phyloP scores from a whole-genome alignment of 345 rosid species.

The Moringa oleifera region DNA sequence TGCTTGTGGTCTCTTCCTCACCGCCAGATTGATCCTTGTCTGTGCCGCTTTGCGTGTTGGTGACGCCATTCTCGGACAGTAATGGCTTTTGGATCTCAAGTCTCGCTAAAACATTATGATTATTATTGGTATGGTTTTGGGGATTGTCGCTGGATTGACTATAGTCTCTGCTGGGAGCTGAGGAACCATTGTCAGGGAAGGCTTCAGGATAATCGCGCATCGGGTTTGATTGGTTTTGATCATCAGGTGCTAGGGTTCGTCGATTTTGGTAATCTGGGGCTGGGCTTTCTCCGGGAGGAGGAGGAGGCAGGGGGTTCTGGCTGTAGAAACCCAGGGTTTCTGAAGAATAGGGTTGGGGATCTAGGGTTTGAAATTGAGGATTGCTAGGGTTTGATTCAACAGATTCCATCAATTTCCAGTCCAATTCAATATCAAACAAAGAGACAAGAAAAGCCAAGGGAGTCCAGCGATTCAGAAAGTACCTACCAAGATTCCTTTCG shows the following conservation, averaged over 20 bases:
- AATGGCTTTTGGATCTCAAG: constrained; percentile 33
- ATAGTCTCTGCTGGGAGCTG: constrained; percentile 1
- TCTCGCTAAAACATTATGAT: constrained; percentile 12
- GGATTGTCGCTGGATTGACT: not conserved
- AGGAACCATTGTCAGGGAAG: constrained; percentile 2
- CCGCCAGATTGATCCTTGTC: constrained; percentile 72
- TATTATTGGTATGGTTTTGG: constrained; percentile 1
- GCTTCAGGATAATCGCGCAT: constrained; percentile 1
- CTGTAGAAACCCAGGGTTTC: constrained; percentile 13
- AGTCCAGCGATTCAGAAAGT: no score
- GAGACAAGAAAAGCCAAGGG: not conserved
- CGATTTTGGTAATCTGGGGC: constrained; percentile 17
- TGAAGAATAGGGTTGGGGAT: constrained; percentile 16
- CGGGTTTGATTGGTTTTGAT: not conserved
- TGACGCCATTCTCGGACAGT: constrained; percentile 56
- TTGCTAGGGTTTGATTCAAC: constrained; percentile 16
- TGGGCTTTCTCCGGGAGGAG: constrained; percentile 7
- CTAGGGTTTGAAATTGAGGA: constrained; percentile 18
- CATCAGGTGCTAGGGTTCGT: constrained; percentile 13
- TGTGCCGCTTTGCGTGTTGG: constrained; percentile 54
- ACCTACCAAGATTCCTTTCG: no score
- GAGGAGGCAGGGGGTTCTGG: constrained; percentile 14
- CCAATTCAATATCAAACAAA: not conserved
- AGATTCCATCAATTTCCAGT: constrained; percentile 26
- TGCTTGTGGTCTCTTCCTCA: constrained; percentile 79